Percentiles rank a stretch among this genome's conserved stretches.
Conservation (phyloP, 805 yeast genomes). For the Saturnispora halmiae region DNA sequence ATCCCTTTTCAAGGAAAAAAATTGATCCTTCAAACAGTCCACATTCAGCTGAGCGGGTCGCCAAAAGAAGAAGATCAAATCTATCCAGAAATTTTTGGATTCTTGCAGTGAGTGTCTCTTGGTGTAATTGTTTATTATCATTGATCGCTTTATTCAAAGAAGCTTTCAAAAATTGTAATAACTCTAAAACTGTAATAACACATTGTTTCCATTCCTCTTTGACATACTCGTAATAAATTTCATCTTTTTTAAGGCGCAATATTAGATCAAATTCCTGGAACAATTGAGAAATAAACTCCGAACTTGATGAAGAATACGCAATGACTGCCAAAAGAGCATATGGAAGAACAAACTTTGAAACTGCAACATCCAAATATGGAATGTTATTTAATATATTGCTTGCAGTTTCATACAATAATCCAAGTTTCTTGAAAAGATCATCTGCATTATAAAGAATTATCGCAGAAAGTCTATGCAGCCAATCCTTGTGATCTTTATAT, state of each 20-base stretch:
- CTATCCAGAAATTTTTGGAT: constrained; percentile 41
- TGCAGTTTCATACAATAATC: constrained; percentile 27
- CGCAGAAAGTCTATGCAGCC: constrained; percentile 66
- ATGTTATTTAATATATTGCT: constrained; percentile 9
- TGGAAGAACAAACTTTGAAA: constrained; percentile 68
- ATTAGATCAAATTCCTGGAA: constrained; percentile 52
- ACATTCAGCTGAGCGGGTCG: constrained; percentile 71
- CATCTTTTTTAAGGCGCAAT: constrained; percentile 38
- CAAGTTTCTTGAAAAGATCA: constrained; percentile 26
- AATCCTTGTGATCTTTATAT: constrained; percentile 48
- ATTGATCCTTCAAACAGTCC: constrained; percentile 83
- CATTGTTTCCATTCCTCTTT: constrained; percentile 53
- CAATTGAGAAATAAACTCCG: constrained; percentile 36
- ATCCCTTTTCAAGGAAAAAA: constrained; percentile 72
- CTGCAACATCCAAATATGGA: constrained; percentile 42
- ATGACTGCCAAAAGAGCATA: constrained; percentile 59
- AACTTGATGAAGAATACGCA: constrained; percentile 28
- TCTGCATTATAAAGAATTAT: constrained; percentile 33
- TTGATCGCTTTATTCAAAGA: constrained; percentile 48
- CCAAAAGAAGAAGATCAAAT: constrained; percentile 64
- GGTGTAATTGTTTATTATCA: constrained; percentile 13
- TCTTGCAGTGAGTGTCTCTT: constrained; percentile 13
- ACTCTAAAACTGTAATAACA: constrained; percentile 64
- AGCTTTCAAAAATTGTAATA: constrained; percentile 74
- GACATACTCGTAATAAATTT: constrained; percentile 41